Evolutionary conservation across 805 yeast genomes (phyloP).

Genomic region (Osmozyma mogii): DNA sequence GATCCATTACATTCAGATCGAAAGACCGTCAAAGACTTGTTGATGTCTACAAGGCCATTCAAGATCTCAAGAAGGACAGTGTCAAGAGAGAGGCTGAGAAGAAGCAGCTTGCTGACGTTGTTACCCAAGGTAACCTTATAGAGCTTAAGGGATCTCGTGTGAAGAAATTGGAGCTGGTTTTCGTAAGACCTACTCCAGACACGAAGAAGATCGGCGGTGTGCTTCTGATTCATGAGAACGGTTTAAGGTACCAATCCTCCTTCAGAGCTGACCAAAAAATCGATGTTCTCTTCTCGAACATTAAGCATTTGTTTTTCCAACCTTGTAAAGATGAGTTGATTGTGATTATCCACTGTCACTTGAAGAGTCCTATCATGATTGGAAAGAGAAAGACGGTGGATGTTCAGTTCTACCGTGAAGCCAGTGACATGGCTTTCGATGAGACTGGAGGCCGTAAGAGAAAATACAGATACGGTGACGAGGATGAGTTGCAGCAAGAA

Average conservation of each 20-base stretch:
- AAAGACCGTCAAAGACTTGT: slow-evolving; percentile 86
- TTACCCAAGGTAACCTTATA: slow-evolving; percentile 79
- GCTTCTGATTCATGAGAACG: slow-evolving; percentile 89
- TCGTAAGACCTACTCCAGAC: slow-evolving; percentile 93
- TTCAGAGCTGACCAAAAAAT: slow-evolving; percentile 78
- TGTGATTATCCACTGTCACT: slow-evolving; percentile 86
- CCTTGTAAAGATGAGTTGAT: slow-evolving; percentile 92
- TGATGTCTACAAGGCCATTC: slow-evolving; percentile 81
- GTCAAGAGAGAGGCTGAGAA: slow-evolving; percentile 85
- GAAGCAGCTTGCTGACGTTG: slow-evolving; percentile 89
- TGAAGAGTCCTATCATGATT: slow-evolving; percentile 87
- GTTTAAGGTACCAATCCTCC: slow-evolving; percentile 87
- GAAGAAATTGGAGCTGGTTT: slow-evolving; percentile 78
- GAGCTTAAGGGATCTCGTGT: slow-evolving; percentile 82
- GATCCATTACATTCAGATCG: slow-evolving; percentile 82
- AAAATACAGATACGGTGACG: slow-evolving; percentile 88
- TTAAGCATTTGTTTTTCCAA: slow-evolving; percentile 90
- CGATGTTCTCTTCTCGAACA: slow-evolving; percentile 82
- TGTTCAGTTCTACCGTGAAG: slow-evolving; percentile 94
- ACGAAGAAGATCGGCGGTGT: slow-evolving; percentile 93
- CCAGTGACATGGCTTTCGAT: slow-evolving; percentile 91
- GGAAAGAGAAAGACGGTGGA: slow-evolving; percentile 95
- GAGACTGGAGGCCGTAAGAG: slow-evolving; percentile 95
- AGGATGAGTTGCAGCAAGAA: slow-evolving; percentile 96
- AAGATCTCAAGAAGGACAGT: slow-evolving; percentile 86